A percentile compares a stretch with the other conserved stretches of the same genome.
Evolutionary conservation across 768 basidiomycete genomes (phyloP).

Genomic region (Suillus weaverae): DNA sequence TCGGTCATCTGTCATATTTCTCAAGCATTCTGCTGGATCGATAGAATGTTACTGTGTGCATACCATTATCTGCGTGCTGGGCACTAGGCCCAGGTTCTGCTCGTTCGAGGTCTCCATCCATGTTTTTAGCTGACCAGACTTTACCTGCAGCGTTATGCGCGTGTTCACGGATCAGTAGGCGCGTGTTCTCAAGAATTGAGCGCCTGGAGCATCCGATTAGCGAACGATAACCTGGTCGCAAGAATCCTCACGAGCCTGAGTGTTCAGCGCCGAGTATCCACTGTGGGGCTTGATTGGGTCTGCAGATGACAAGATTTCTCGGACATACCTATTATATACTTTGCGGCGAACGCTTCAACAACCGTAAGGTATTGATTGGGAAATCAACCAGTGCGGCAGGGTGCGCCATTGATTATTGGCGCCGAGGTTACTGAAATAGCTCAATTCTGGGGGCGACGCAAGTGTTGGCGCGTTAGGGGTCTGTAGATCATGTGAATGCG

Average conservation of each 20-base stretch:
- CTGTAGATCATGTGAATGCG: background rate
- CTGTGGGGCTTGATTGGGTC: background rate
- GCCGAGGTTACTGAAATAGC: background rate
- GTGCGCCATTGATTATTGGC: background rate
- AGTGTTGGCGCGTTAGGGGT: background rate
- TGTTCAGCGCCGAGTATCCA: background rate
- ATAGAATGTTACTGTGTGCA: background rate
- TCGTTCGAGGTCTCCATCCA: background rate
- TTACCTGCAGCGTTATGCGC: constrained; percentile 41
- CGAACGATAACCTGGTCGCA: background rate
- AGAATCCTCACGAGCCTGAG: background rate
- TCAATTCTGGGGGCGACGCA: background rate
- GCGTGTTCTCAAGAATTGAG: too few species aligned
- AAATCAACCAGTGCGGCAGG: background rate
- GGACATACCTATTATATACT: background rate
- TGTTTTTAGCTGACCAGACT: background rate
- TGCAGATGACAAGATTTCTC: background rate
- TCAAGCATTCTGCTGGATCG: background rate
- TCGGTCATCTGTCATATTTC: background rate
- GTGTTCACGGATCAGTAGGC: constrained; percentile 44
- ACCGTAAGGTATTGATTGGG: background rate
- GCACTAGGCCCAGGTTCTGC: background rate
- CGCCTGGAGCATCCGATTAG: background rate
- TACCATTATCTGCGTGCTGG: background rate
- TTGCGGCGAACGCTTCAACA: background rate